These are phyloP conservation scores for Amanita inopinata DNA, from an alignment of 768 basidiomycete genomes.

Conservation along the genomic window DNA sequence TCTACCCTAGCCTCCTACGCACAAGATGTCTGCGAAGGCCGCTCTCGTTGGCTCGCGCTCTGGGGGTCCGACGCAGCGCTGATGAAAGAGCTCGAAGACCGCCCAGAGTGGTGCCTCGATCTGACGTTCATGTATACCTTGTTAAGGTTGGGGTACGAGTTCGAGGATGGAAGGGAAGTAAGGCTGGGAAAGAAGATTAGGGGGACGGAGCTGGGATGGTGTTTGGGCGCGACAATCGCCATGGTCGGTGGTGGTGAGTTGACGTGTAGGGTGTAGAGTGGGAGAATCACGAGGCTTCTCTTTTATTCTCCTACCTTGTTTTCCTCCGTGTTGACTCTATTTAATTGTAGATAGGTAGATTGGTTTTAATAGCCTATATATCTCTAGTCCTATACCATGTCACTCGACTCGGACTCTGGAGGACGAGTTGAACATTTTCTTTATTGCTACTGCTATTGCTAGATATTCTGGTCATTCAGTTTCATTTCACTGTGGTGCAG, in stretches of 20 bases:
- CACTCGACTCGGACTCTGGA: too few relatives aligned
- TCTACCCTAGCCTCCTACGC: slow-evolving; percentile 58
- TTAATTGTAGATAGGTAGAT: too few relatives aligned
- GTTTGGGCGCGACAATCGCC: slow-evolving; percentile 74
- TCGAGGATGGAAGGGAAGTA: slow-evolving; percentile 57
- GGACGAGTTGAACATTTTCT: too few relatives aligned
- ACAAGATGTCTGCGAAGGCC: slow-evolving; percentile 63
- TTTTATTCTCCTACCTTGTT: too few relatives aligned
- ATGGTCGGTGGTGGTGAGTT: slow-evolving; percentile 54
- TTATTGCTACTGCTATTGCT: too few relatives aligned
- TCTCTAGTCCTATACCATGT: too few relatives aligned
- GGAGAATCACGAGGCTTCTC: too few relatives aligned
- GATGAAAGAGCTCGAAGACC: slow-evolving; percentile 58
- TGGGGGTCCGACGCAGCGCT: slow-evolving; percentile 27
- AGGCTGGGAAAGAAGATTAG: slow-evolving; percentile 79
- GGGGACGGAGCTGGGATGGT: slow-evolving; percentile 93
- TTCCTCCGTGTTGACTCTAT: too few relatives aligned
- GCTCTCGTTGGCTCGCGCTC: slow-evolving; percentile 44
- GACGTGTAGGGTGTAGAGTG: slow-evolving; percentile 33
- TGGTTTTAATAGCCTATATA: too few relatives aligned
- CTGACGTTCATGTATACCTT: slow-evolving; percentile 92
- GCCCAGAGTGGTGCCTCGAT: slow-evolving; percentile 95
- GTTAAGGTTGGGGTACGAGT: slow-evolving; percentile 84
- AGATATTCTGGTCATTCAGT: too few relatives aligned
- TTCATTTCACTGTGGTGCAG: too few relatives aligned